These are phyloP conservation scores for Pelargonium myrrhifolium DNA, from an alignment of 441 rosid genomes.

Conservation along the genomic window DNA sequence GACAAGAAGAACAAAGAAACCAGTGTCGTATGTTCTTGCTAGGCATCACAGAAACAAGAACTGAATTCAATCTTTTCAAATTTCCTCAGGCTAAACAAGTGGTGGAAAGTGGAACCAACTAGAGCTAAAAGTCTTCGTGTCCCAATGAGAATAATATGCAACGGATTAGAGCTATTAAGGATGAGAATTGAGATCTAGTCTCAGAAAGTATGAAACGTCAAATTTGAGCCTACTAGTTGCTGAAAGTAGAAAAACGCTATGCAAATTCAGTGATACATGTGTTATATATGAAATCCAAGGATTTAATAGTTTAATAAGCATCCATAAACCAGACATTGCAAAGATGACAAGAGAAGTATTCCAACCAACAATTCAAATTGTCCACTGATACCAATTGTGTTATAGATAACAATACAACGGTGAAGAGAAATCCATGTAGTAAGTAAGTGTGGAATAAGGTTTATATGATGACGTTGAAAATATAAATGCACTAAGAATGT, in stretches of 20 bases:
- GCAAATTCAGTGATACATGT: not conserved
- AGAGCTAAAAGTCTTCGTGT: not conserved
- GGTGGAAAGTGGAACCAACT: not conserved
- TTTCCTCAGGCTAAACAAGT: not conserved
- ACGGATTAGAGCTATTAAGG: not conserved
- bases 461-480: not conserved
- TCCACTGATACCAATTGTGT: not conserved
- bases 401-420: not conserved
- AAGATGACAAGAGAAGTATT: not conserved
- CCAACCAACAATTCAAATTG: not conserved
- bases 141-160: not conserved
- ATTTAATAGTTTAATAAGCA: not conserved
- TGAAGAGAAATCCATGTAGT: not conserved
- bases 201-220: not conserved
- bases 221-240: not conserved
- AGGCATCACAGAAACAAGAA: not conserved
- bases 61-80: not conserved
- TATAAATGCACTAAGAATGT: not conserved
- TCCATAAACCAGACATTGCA: not conserved
- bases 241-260: not conserved
- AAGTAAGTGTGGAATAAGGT: not conserved
- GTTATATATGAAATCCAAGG: not conserved
- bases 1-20: not conserved
- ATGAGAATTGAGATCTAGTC: not conserved
- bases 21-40: not conserved